A percentile compares a stretch with the other conserved stretches of the same genome.
These are phyloP conservation scores for Mycena vulgaris DNA, from an alignment of 768 basidiomycete genomes.

Conservation along the genomic window DNA sequence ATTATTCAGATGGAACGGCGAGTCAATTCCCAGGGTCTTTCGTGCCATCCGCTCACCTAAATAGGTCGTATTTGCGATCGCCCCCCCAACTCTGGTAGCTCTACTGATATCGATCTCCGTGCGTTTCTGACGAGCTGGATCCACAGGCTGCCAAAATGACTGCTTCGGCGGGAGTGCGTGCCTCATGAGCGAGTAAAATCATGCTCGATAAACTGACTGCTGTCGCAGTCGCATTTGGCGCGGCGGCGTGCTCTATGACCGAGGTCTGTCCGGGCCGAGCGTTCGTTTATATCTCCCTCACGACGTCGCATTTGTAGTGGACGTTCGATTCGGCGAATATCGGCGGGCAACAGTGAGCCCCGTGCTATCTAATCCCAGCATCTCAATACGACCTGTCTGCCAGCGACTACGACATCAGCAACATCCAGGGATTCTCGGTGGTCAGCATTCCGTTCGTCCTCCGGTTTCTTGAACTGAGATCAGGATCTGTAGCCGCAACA, in stretches of 20 bases:
- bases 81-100: conserved; percentile 20
- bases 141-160: conserved; percentile 15
- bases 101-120: neutral
- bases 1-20: conserved; percentile 21
- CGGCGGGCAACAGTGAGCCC: conserved; percentile 12
- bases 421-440: conserved; percentile 22
- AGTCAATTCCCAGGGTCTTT: neutral
- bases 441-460: neutral
- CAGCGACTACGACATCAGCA: conserved; percentile 28
- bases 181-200: too few relatives aligned
- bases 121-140: too few relatives aligned
- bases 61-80: conserved; percentile 28
- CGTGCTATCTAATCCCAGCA: neutral
- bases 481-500: neutral
- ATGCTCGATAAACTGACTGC: neutral
- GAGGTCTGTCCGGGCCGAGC: neutral
- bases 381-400: neutral
- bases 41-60: neutral
- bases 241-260: conserved; percentile 21
- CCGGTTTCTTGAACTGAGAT: neutral
- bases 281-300: neutral
- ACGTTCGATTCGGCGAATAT: conserved; percentile 18
- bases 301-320: neutral
- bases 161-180: conserved; percentile 19
- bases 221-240: conserved; percentile 1